These are phyloP conservation scores for Aphanocladium album DNA, from an alignment of 2,329 filamentous ascomycete species.

Conservation along the genomic window DNA sequence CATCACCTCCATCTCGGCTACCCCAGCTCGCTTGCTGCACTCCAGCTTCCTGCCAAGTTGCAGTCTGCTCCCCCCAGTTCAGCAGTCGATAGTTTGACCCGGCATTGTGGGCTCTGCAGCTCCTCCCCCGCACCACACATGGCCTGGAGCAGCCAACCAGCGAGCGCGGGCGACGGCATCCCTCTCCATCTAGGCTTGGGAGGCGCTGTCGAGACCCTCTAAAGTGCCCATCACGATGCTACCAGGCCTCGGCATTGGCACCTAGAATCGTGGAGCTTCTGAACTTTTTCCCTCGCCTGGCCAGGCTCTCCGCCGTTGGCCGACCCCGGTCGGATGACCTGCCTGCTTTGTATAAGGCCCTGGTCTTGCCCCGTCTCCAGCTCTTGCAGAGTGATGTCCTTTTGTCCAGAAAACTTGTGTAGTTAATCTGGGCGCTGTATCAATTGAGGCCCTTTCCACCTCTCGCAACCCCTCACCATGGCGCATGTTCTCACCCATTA, in stretches of 20 bases:
- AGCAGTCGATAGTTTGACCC: neutral
- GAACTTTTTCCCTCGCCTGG: neutral
- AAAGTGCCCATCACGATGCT: neutral
- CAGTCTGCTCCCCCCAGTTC: neutral
- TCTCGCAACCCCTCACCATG: neutral
- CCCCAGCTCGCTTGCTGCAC: neutral
- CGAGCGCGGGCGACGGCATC: neutral
- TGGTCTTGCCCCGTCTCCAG: neutral
- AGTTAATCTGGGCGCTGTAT: neutral
- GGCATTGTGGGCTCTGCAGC: neutral
- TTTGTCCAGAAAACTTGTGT: neutral
- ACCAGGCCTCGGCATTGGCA: slow-evolving; percentile 8
- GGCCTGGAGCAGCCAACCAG: slow-evolving; percentile 6
- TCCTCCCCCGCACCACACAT: slow-evolving; percentile 9
- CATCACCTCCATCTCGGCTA: slow-evolving; percentile 6
- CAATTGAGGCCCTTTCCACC: neutral
- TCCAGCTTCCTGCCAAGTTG: neutral
- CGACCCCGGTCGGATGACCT: neutral
- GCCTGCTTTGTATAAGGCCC: slow-evolving; percentile 7
- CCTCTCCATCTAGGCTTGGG: neutral
- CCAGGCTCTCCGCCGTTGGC: neutral
- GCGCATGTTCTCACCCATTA: neutral
- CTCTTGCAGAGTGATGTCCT: neutral
- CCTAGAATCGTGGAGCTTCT: neutral
- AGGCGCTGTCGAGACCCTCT: neutral